These are phyloP conservation scores for Beauveria sp. DNA, from an alignment of 2,329 filamentous ascomycete genomes.

Conservation along the genomic window DNA sequence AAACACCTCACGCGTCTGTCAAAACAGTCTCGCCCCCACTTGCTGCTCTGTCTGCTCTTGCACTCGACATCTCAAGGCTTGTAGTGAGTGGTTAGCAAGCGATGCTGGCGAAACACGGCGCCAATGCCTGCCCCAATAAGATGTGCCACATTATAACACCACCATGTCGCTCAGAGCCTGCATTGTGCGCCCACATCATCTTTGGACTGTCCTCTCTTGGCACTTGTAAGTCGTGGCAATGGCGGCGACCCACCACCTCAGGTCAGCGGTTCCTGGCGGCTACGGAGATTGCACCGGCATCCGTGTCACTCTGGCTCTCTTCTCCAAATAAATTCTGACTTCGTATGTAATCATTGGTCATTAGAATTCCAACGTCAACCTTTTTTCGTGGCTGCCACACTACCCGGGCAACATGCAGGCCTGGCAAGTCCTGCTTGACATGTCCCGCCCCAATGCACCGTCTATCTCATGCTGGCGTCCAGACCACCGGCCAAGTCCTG, in stretches of 20 bases:
- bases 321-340: neutral
- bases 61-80: neutral
- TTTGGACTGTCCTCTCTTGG: neutral
- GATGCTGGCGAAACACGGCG: neutral
- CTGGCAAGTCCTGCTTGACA: neutral
- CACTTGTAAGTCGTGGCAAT: neutral
- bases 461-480: constrained; percentile 30
- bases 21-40: too few species aligned
- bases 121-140: neutral
- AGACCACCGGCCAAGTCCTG: constrained; percentile 53
- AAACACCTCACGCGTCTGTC: too few species aligned
- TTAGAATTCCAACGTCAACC: constrained; percentile 1
- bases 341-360: constrained; percentile 7
- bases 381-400: neutral
- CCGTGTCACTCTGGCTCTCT: neutral
- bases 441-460: neutral
- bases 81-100: neutral
- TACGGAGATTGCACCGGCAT: constrained; percentile 1
- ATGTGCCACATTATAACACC: neutral
- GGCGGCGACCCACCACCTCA: neutral
- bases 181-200: neutral
- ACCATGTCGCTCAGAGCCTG: neutral
- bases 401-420: neutral
- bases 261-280: neutral
- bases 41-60: too few species aligned